Evolutionary conservation across 345 rosid genomes (phyloP).

Genomic region (Bruguiera sexangula): DNA sequence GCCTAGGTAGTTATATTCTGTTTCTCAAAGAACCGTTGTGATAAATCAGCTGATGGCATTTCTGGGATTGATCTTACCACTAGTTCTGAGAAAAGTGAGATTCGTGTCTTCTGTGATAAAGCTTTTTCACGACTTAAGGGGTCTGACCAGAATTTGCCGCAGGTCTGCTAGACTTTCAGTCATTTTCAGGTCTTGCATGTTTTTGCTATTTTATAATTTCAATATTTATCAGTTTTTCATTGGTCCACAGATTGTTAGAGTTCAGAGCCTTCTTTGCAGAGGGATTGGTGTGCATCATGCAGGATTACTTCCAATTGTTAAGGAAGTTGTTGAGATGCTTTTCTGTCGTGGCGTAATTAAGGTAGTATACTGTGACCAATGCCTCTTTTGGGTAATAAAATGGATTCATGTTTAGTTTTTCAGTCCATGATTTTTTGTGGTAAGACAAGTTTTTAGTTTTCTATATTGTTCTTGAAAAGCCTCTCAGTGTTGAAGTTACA

Average conservation of each 20-base stretch:
- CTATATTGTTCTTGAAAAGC: slow-evolving; percentile 1
- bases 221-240: slow-evolving; percentile 6
- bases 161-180: slow-evolving; percentile 44
- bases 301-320: slow-evolving; percentile 96
- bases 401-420: background rate
- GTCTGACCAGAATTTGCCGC: slow-evolving; percentile 91
- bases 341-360: slow-evolving; percentile 96
- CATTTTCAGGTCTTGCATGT: background rate
- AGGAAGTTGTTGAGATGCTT: slow-evolving; percentile 98
- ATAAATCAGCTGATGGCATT: slow-evolving; percentile 76
- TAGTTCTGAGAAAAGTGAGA: slow-evolving; percentile 82
- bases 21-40: slow-evolving; percentile 95
- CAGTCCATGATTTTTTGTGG: background rate
- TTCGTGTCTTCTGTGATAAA: slow-evolving; percentile 86
- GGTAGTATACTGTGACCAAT: slow-evolving; percentile 41
- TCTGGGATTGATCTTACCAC: slow-evolving; percentile 74
- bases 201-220: background rate
- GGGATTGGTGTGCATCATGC: slow-evolving; percentile 99
- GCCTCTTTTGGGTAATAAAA: background rate
- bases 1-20: slow-evolving; percentile 83
- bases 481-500: slow-evolving; percentile 1
- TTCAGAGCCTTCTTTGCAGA: slow-evolving; percentile 79
- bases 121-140: slow-evolving; percentile 95
- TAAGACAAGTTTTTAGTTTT: background rate
- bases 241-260: slow-evolving; percentile 70